Conservation (phyloP, 139 green algal genomes). For the Picochlorum sp. region DNA sequence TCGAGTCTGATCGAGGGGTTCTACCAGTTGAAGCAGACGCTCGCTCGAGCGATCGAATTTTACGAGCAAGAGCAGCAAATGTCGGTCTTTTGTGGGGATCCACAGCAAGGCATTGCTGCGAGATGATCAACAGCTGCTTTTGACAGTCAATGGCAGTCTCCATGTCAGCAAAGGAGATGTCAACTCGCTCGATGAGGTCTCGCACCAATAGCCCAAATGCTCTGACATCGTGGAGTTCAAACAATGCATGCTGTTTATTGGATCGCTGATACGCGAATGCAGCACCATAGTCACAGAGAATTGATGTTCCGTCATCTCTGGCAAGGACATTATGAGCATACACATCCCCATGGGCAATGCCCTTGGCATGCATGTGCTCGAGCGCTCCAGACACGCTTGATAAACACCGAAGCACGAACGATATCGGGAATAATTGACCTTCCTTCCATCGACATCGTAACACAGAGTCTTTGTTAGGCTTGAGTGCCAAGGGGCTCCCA, state of each 20-base stretch:
- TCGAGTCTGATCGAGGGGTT: constrained; percentile 5
- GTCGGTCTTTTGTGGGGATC: constrained; percentile 10
- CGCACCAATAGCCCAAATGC: constrained; percentile 65
- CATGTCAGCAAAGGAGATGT: constrained; percentile 27
- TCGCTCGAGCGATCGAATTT: not conserved
- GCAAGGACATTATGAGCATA: constrained; percentile 76
- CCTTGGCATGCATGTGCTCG: constrained; percentile 17
- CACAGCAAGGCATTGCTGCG: constrained; percentile 11
- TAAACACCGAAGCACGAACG: constrained; percentile 32
- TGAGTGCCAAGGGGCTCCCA: constrained; percentile 44
- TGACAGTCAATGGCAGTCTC: constrained; percentile 20
- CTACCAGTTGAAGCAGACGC: not conserved
- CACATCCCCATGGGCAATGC: constrained; percentile 66
- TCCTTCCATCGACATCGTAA: constrained; percentile 48
- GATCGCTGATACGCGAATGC: constrained; percentile 56
- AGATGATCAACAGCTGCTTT: constrained; percentile 18
- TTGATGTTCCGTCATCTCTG: constrained; percentile 24
- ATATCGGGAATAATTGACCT: constrained; percentile 20
- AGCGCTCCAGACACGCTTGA: constrained; percentile 29
- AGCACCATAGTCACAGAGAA: constrained; percentile 76
- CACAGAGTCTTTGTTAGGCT: constrained; percentile 57
- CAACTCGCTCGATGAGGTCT: constrained; percentile 24
- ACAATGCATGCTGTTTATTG: constrained; percentile 6
- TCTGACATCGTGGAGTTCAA: constrained; percentile 63
- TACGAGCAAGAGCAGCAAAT: not conserved